Evolutionary conservation across 1,284 basidiomycete genomes (phyloP), one percentile per base, ranked within the genome.

Genomic region (Apiotrichum porosum): DNA sequence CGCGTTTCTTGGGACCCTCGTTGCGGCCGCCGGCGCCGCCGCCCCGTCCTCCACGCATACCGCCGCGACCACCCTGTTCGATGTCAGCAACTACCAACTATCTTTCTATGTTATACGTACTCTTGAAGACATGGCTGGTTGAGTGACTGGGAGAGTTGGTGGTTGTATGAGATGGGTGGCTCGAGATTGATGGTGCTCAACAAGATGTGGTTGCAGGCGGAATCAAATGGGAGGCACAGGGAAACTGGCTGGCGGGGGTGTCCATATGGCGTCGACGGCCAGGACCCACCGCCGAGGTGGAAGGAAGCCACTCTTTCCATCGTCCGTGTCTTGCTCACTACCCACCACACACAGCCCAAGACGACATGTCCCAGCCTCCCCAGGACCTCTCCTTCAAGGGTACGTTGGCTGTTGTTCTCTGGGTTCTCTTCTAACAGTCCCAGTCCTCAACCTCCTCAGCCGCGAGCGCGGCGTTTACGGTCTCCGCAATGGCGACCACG

Each of bases 391-490:
- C 64, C 2, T 70, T 70, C 57, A 63, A 64, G 21, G 54, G 68
- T 32, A 17, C 5, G n/a, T 9, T 31, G n/a, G n/a, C n/a, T n/a
- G n/a, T n/a, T n/a, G n/a, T n/a, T n/a, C n/a, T n/a, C n/a, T n/a
- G n/a, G n/a, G n/a, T n/a, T n/a, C n/a, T n/a, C n/a, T n/a, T 30
- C 52, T 58, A 6, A 53, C 36, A 4, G 6, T 28, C 26, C 14
- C 54, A 71, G 68, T 69, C 13, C 45, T 41, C 40, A 86, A 88
- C 64, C 80, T 88, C 43, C 69, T 78, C 53, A 70, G 76, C 37
- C 79, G 80, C 26, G 91, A 95, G 65, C 83, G 92, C 50, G 91
- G 80, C 60, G 84, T 88, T 24, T 93, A 94, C 68, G 92, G 92
- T 19, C 77, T 94, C 58, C 83, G 92, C 52, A 92, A 89, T 66